These are phyloP conservation scores for Haplosporangium sp. DNA, from an alignment of 371 early-diverging fungal genomes.

Conservation along the genomic window DNA sequence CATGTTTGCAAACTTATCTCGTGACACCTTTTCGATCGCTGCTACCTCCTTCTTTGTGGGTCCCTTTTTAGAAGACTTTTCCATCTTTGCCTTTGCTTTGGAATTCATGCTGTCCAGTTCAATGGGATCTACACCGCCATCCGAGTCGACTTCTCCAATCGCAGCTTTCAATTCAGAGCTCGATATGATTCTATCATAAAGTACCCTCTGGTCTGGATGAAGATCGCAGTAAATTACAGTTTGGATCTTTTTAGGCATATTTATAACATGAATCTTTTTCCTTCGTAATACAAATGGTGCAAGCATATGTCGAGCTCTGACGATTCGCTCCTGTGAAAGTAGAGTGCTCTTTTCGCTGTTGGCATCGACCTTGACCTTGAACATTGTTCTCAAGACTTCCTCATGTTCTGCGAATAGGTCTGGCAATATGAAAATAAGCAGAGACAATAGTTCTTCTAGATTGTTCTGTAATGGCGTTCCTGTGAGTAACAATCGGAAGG, in stretches of 20 bases:
- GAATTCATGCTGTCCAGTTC: conserved; percentile 43
- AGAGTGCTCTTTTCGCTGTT: conserved; percentile 55
- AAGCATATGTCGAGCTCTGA: conserved; percentile 81
- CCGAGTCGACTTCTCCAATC: conserved; percentile 10
- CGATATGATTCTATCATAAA: conserved; percentile 61
- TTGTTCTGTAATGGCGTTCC: conserved; percentile 93
- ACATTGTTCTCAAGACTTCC: conserved; percentile 63
- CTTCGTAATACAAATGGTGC: conserved; percentile 85
- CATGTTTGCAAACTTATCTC: conserved; percentile 65
- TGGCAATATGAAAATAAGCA: conserved; percentile 96
- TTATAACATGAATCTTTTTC: conserved; percentile 77
- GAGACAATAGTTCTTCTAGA: conserved; percentile 80
- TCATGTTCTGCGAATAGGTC: conserved; percentile 78
- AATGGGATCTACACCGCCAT: conserved; percentile 5
- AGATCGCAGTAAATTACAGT: conserved; percentile 62
- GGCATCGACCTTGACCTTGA: conserved; percentile 63
- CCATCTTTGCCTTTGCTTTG: conserved; percentile 21
- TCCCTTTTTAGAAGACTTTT: conserved; percentile 5
- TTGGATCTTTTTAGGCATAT: conserved; percentile 72
- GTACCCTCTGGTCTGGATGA: conserved; percentile 55
- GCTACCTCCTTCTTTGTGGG: conserved; percentile 23
- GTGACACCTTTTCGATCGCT: conserved; percentile 13
- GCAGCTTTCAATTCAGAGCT: conserved; percentile 34
- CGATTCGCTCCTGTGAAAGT: conserved; percentile 70
- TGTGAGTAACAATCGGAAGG: conserved; percentile 81